Percentiles rank a stretch among this genome's conserved stretches.
Conservation (phyloP, 1,139 yeast genomes). For the Citeromyces siamensis region DNA sequence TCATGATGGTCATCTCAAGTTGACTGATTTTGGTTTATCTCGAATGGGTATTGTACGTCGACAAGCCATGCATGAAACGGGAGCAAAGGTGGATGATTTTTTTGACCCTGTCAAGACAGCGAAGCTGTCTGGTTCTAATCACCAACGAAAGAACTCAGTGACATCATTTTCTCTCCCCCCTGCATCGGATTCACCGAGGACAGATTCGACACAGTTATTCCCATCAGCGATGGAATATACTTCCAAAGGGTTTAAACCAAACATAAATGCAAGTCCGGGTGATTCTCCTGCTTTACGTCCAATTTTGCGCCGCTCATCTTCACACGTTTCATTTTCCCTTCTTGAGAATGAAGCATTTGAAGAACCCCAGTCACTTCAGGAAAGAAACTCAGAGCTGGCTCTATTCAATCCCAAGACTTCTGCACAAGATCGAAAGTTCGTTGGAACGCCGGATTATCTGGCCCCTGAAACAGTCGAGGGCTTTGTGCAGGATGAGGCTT, state of each 20-base stretch:
- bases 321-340: constrained; percentile 43
- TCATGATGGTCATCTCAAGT: constrained; percentile 73
- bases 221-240: constrained; percentile 16
- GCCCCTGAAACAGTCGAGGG: constrained; percentile 96
- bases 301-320: constrained; percentile 31
- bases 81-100: background rate
- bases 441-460: constrained; percentile 95
- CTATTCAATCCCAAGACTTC: constrained; percentile 48
- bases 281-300: constrained; percentile 41
- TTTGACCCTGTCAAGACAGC: constrained; percentile 3
- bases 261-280: constrained; percentile 12
- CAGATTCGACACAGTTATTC: constrained; percentile 11
- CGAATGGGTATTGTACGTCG: constrained; percentile 61
- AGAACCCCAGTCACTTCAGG: constrained; percentile 11
- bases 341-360: constrained; percentile 29
- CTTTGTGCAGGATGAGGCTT: constrained; percentile 68
- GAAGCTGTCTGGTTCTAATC: background rate
- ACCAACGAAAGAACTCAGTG: constrained; percentile 10
- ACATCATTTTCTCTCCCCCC: constrained; percentile 41
- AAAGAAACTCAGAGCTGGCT: constrained; percentile 28
- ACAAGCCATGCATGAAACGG: constrained; percentile 24
- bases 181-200: constrained; percentile 14
- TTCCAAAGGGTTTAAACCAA: constrained; percentile 11
- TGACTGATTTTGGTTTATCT: constrained; percentile 92
- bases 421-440: constrained; percentile 47